Conservation (phyloP, 78 protist genomes). For the Blattamonas nauphoetae region DNA sequence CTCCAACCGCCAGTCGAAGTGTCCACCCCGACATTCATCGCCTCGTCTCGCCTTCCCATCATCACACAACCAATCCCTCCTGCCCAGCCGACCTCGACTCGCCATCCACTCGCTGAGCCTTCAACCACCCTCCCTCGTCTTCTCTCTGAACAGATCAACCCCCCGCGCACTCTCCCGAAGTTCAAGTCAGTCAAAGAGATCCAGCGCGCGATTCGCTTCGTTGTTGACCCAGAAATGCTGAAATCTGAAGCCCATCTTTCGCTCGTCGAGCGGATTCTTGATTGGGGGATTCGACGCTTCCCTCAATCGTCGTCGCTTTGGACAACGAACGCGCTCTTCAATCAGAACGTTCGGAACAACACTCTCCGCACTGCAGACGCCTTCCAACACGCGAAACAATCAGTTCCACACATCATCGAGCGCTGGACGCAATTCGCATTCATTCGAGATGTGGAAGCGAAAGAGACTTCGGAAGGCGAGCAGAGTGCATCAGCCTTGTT, state of each 20-base stretch:
- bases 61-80: too few species aligned
- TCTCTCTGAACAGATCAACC: too few species aligned
- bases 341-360: background rate
- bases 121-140: too few species aligned
- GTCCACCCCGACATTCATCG: too few species aligned
- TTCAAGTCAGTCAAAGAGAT: background rate
- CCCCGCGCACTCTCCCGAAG: background rate
- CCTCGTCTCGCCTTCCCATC: too few species aligned
- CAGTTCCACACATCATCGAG: background rate
- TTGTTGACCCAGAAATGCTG: background rate
- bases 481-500: background rate
- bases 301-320: background rate
- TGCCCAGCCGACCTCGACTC: too few species aligned
- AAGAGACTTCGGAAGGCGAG: background rate
- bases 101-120: too few species aligned
- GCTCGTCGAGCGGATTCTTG: background rate
- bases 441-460: background rate
- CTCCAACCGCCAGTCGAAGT: too few species aligned
- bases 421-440: background rate
- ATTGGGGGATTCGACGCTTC: background rate
- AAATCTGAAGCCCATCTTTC: background rate
- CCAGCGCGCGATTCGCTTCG: background rate
- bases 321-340: background rate
- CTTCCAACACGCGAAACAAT: background rate
- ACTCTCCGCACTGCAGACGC: background rate